These are phyloP conservation scores for Bipolaris sorokiniana DNA, from an alignment of 2,329 filamentous ascomycete species.

Conservation along the genomic window DNA sequence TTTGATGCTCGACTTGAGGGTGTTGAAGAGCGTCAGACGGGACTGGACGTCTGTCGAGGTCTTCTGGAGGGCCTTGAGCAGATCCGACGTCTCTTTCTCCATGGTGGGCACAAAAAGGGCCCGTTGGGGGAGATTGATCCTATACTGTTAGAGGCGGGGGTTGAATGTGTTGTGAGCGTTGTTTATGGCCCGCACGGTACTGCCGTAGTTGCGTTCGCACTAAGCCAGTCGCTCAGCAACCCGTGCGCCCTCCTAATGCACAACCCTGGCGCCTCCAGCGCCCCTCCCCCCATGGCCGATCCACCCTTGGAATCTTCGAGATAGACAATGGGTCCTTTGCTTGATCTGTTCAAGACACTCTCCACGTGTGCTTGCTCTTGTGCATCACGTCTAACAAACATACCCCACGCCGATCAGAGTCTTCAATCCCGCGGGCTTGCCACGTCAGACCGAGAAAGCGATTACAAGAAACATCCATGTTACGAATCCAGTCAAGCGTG, in stretches of 20 bases:
- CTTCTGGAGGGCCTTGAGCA: constrained; percentile 61
- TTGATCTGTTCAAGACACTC: neutral
- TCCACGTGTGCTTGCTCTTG: neutral
- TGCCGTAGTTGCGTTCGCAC: constrained; percentile 13
- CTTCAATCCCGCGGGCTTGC: constrained; percentile 1
- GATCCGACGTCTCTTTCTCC: constrained; percentile 63
- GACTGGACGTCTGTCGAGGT: constrained; percentile 65
- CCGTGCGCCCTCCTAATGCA: constrained; percentile 19
- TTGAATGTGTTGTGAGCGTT: constrained; percentile 23
- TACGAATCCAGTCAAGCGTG: neutral
- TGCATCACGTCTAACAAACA: neutral
- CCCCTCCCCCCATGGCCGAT: constrained; percentile 13
- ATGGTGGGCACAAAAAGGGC: constrained; percentile 47
- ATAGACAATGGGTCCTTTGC: neutral
- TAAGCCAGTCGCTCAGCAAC: constrained; percentile 19
- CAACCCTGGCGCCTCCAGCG: constrained; percentile 10
- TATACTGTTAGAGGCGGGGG: constrained; percentile 23
- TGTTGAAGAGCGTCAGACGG: constrained; percentile 62
- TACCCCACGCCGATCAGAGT: neutral
- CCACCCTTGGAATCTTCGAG: constrained; percentile 12
- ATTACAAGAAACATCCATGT: constrained; percentile 1
- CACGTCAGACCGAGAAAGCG: constrained; percentile 5
- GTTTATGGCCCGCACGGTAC: constrained; percentile 14
- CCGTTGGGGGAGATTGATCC: constrained; percentile 26
- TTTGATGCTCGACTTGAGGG: constrained; percentile 87